A percentile compares a stretch with the other conserved stretches of the same genome.
These are phyloP conservation scores for Conoideocrella luteorostrata DNA, from an alignment of 2,329 filamentous ascomycete species.

Conservation along the genomic window DNA sequence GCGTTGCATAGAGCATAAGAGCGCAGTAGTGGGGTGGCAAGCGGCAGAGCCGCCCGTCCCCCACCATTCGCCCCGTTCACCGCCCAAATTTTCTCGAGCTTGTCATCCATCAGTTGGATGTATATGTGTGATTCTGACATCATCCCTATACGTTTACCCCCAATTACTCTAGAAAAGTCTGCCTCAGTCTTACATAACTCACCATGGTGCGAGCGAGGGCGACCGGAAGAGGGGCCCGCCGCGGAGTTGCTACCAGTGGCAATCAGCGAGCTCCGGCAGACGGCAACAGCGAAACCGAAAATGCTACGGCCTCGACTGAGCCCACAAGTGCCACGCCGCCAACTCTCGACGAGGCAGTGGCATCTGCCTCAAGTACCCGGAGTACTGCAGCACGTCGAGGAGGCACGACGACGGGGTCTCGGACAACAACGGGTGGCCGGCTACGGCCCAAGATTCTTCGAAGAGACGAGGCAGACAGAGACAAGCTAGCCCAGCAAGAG, in stretches of 20 bases:
- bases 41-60: conserved; percentile 26
- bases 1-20: not conserved
- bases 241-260: conserved; percentile 22
- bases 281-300: conserved; percentile 19
- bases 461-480: conserved; percentile 44
- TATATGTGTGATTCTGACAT: too few species aligned
- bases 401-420: conserved; percentile 27
- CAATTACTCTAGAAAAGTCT: too few species aligned
- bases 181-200: not conserved
- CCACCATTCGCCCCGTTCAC: conserved; percentile 25
- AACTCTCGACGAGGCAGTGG: conserved; percentile 12
- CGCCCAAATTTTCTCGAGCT: conserved; percentile 15
- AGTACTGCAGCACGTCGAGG: conserved; percentile 20
- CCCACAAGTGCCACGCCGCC: conserved; percentile 13
- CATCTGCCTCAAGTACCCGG: conserved; percentile 18
- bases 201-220: conserved; percentile 28
- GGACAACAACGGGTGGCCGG: conserved; percentile 30
- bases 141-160: too few species aligned
- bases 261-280: conserved; percentile 13
- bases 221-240: conserved; percentile 24
- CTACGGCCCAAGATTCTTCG: conserved; percentile 44
- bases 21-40: not conserved
- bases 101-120: not conserved
- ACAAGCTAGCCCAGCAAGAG: conserved; percentile 38
- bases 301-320: conserved; percentile 11